Evolutionary conservation across 306 rosid genomes (phyloP).

Genomic region (Senna tora): DNA sequence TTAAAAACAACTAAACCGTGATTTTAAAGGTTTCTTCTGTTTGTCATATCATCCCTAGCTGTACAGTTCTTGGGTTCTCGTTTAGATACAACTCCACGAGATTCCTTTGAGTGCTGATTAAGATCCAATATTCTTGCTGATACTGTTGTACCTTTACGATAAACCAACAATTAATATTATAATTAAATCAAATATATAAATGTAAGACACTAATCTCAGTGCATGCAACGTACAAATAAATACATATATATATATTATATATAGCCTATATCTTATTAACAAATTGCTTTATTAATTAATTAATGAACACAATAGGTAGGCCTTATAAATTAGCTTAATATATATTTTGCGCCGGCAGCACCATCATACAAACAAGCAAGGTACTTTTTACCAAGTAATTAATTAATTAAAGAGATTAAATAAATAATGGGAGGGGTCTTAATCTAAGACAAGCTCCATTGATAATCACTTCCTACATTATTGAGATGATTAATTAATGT

Average conservation of each 20-base stretch:
- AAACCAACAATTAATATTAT: conserved; percentile 34
- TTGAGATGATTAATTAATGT: conserved; percentile 43
- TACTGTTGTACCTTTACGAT: conserved; percentile 47
- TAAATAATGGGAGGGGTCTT: conserved; percentile 42
- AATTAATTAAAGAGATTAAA: conserved; percentile 1
- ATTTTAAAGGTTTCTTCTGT: neutral
- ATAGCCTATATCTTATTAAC: conserved; percentile 21
- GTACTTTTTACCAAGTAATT: conserved; percentile 42
- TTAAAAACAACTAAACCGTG: neutral
- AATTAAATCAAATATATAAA: conserved; percentile 8
- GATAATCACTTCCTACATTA: conserved; percentile 42
- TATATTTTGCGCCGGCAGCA: conserved; percentile 58
- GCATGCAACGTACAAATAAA: no score
- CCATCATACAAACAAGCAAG: conserved; percentile 32
- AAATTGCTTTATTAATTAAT: conserved; percentile 10
- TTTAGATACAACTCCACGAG: conserved; percentile 52
- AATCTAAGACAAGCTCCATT: conserved; percentile 41
- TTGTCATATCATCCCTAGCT: conserved; percentile 41
- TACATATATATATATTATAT: conserved; percentile 28
- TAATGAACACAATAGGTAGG: conserved; percentile 38
- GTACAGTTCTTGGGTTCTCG: conserved; percentile 45
- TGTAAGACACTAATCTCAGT: conserved; percentile 44
- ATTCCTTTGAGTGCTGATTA: conserved; percentile 47
- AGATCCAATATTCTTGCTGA: conserved; percentile 42
- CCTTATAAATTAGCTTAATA: conserved; percentile 42